These are phyloP conservation scores for Wickerhamomyces canadensis DNA, from an alignment of 805 yeast species.

Conservation along the genomic window DNA sequence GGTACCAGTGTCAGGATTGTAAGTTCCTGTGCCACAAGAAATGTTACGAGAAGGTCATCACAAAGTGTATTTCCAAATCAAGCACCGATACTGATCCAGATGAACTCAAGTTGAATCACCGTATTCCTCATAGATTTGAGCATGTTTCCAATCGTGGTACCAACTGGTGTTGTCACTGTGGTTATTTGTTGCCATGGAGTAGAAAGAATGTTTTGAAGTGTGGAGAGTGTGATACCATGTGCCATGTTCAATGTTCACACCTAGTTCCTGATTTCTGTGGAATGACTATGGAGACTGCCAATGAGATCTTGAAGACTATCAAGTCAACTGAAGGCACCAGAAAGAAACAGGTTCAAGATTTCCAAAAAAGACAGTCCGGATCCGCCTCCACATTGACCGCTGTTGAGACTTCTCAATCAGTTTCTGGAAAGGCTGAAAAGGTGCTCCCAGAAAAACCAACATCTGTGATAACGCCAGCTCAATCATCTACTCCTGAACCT, in stretches of 20 bases:
- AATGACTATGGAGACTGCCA: conserved; percentile 96
- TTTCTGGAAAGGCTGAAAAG: not conserved
- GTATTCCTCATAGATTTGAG: conserved; percentile 95
- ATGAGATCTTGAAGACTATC: conserved; percentile 78
- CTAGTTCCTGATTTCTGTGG: conserved; percentile 98
- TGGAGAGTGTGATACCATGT: conserved; percentile 89
- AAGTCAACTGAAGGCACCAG: conserved; percentile 54
- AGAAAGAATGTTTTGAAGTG: conserved; percentile 89
- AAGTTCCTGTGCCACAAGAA: conserved; percentile 74
- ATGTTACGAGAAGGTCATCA: conserved; percentile 74
- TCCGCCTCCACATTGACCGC: conserved; percentile 11
- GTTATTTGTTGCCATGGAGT: conserved; percentile 93
- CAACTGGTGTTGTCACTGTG: conserved; percentile 99
- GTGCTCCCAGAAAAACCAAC: not conserved
- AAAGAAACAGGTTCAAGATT: conserved; percentile 18
- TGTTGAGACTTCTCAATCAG: not conserved
- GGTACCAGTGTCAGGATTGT: conserved; percentile 83
- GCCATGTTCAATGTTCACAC: conserved; percentile 89
- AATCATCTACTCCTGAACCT: not conserved
- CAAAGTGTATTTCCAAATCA: conserved; percentile 77
- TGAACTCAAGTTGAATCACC: conserved; percentile 83
- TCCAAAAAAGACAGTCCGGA: conserved; percentile 13
- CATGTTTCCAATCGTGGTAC: conserved; percentile 92
- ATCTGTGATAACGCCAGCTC: not conserved
- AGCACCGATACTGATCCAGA: conserved; percentile 64